Percentiles rank a stretch among this genome's conserved stretches.
Evolutionary conservation across 139 green algal genomes (phyloP).

Genomic region (Nannochloris sp.): DNA sequence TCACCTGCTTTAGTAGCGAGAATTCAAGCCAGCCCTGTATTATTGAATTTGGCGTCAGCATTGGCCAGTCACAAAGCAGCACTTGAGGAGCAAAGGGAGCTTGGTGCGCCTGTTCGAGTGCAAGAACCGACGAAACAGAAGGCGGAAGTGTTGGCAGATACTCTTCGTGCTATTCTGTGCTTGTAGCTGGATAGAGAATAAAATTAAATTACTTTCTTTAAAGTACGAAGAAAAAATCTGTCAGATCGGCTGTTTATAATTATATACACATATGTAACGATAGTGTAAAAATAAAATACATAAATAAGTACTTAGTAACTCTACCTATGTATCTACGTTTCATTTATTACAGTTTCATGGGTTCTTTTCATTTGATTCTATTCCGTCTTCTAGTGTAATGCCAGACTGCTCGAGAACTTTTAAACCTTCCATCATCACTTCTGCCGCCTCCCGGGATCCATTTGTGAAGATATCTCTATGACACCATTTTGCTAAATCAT

Average conservation of each 20-base stretch:
- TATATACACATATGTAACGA: too few relatives aligned
- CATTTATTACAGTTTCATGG: too few relatives aligned
- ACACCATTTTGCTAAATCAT: constrained; percentile 36
- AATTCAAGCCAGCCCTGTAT: constrained; percentile 41
- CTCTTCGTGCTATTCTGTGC: constrained; percentile 57
- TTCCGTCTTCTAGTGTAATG: too few relatives aligned
- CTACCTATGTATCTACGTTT: too few relatives aligned
- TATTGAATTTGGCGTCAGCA: constrained; percentile 66
- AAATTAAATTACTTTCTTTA: constrained; percentile 17
- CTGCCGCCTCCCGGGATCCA: not conserved
- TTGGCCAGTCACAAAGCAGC: constrained; percentile 61
- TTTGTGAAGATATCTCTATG: constrained; percentile 19
- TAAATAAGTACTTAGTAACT: too few relatives aligned
- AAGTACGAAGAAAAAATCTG: constrained; percentile 12
- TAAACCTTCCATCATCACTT: too few relatives aligned
- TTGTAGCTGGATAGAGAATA: constrained; percentile 25
- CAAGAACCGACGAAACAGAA: constrained; percentile 5
- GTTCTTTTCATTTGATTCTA: too few relatives aligned
- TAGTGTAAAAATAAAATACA: too few relatives aligned
- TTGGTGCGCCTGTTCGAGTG: constrained; percentile 1
- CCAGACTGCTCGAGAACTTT: too few relatives aligned
- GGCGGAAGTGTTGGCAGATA: constrained; percentile 42
- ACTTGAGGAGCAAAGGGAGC: constrained; percentile 22
- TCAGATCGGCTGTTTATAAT: too few relatives aligned
- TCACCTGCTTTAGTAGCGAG: not conserved